Base-by-base conservation (phyloP, 2,329 filamentous ascomycete genomes). In the Calonectria fujianensis region DNA sequence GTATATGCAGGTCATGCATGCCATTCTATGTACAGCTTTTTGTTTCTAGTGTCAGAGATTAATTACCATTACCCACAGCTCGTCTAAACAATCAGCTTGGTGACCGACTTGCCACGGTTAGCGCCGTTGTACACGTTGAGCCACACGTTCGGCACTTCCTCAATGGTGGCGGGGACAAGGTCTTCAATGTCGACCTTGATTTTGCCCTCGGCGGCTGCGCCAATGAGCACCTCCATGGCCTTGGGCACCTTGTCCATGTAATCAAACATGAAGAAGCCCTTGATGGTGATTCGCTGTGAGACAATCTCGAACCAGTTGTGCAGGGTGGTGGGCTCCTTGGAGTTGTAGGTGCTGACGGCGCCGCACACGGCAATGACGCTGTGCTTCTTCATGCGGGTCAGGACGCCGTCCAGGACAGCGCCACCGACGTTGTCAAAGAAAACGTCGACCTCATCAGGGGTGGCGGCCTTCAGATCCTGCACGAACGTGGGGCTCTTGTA, bases 361-460 rank as follows among this genome's bases (percentile, higher is more conserved):
- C 80, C 80, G 54, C 80, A 82, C 11, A 82, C 80, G 51, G 80
- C 79, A 4, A 82, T 77, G 6, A 72, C 73, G 16, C 80, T 77
- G 39, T 76, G 69, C 57, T 76, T 77, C 79, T 82, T 82, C 65
- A 82, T 78, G 32, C 80, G 80, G 3, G 80, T 80, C 65, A 82
- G 63, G 76, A 82, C 80, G 29, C 74, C 77, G 31, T 82, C 81
- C 1, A 82, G 72, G 4, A 82, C 76, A 3, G 70, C 37, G 14
- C 81, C 81, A 13, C 81, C 81, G 24, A 82, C 81, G 32, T 82
- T 82, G 74, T 82, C 81, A 50, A 82, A 82, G 74, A 81, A 82
- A 3, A 82, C 76, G 48, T 82, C 80, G 4, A 82, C 81, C 64
- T 82, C 80, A 6, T 82, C 72, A 0, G 80, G 80, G 0, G 81